phyloP scores from a whole-genome alignment of 1,284 basidiomycete species.

The Tremellales sp. region DNA sequence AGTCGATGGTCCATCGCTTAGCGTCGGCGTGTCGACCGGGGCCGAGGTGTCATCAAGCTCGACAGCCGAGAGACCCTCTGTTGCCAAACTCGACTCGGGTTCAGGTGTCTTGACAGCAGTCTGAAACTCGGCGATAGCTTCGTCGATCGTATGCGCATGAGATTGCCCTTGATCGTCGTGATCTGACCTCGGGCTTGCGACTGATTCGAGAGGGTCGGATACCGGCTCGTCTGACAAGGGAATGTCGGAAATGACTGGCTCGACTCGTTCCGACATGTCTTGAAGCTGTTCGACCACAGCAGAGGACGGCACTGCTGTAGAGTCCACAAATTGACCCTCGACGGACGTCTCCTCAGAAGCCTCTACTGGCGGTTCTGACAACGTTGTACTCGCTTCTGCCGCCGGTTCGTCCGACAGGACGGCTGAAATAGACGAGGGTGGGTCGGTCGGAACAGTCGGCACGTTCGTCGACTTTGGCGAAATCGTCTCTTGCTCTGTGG shows the following conservation, averaged over 20 bases:
- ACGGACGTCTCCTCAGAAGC: too few species aligned
- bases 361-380: too few species aligned
- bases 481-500: background rate
- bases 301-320: background rate
- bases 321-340: too few species aligned
- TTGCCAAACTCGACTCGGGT: background rate
- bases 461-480: background rate
- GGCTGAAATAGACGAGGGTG: conserved; percentile 4
- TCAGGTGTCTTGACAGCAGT: conserved; percentile 14
- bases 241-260: background rate
- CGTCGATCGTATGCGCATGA: conserved; percentile 29
- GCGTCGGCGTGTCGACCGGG: background rate
- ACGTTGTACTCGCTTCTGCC: too few species aligned
- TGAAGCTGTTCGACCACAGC: background rate
- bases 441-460: conserved; percentile 2
- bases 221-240: background rate
- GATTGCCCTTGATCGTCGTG: background rate
- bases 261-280: background rate
- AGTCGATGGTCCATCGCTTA: too few species aligned
- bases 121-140: conserved; percentile 31
- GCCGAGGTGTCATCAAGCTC: background rate
- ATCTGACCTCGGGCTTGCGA: background rate
- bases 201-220: background rate
- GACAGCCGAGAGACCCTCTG: background rate
- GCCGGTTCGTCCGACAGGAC: background rate